A percentile compares a stretch with the other conserved stretches of the same genome.
Evolutionary conservation across 352 stramenopile genomes (phyloP).

Genomic region (Pythium brachiatum): DNA sequence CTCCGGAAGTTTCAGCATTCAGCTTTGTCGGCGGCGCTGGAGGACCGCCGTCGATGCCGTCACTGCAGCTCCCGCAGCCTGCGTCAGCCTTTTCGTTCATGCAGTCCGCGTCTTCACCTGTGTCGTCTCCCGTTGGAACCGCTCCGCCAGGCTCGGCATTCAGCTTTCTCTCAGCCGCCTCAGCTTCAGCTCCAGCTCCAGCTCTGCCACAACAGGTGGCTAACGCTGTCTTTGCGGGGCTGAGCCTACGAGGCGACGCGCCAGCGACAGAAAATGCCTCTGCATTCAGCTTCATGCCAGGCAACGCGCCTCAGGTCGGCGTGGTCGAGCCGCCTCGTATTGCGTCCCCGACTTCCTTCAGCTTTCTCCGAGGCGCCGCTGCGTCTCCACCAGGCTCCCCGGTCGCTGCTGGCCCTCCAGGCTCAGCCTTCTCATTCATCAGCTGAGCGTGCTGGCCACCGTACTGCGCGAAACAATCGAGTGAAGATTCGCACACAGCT

Average conservation of each 20-base stretch:
- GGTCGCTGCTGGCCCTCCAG: neutral
- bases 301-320: slow-evolving; percentile 15
- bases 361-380: slow-evolving; percentile 42
- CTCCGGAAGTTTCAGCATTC: slow-evolving; percentile 43
- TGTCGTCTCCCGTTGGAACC: slow-evolving; percentile 16
- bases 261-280: slow-evolving; percentile 34
- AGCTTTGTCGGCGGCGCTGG: slow-evolving; percentile 39
- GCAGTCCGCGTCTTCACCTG: slow-evolving; percentile 15
- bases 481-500: neutral
- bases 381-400: slow-evolving; percentile 32
- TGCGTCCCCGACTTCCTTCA: slow-evolving; percentile 57
- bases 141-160: slow-evolving; percentile 23
- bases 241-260: slow-evolving; percentile 36
- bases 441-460: neutral
- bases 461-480: neutral
- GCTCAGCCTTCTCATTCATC: slow-evolving; percentile 32
- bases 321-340: slow-evolving; percentile 35
- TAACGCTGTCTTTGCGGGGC: slow-evolving; percentile 52
- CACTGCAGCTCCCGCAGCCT: slow-evolving; percentile 7
- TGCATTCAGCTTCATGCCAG: slow-evolving; percentile 55
- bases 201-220: neutral
- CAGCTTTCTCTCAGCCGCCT: slow-evolving; percentile 18
- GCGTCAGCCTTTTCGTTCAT: slow-evolving; percentile 27
- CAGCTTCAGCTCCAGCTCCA: slow-evolving; percentile 7
- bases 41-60: slow-evolving; percentile 6